Conservation (phyloP, 768 basidiomycete genomes). For the Boletales sp. region DNA sequence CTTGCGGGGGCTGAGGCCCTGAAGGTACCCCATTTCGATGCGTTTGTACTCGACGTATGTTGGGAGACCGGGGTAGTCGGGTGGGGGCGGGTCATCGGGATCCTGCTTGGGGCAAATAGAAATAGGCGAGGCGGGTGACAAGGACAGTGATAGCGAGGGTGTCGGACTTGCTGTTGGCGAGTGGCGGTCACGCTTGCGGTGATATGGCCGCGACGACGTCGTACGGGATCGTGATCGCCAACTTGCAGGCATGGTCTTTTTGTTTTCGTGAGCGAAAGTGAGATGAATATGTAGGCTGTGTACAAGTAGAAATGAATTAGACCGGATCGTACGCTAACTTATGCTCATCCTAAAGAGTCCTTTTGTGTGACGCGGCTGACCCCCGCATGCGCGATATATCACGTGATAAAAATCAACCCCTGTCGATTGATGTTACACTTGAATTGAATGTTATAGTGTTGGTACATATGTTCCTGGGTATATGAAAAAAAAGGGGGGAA, state of each 20-base stretch:
- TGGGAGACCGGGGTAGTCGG: constrained; percentile 50
- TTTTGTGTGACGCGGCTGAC: constrained; percentile 26
- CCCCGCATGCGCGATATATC: constrained; percentile 12
- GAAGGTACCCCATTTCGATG: constrained; percentile 57
- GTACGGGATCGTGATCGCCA: constrained; percentile 9
- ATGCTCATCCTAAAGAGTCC: no score
- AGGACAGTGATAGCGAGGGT: background rate
- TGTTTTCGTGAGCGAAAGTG: constrained; percentile 2
- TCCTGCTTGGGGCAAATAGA: background rate
- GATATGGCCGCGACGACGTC: constrained; percentile 17
- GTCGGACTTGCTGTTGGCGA: constrained; percentile 10
- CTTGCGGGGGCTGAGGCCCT: constrained; percentile 53
- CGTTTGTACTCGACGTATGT: constrained; percentile 56
- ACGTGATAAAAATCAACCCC: constrained; percentile 31
- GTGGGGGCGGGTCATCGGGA: background rate
- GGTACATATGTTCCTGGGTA: background rate
- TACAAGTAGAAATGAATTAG: constrained; percentile 17
- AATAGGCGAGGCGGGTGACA: background rate
- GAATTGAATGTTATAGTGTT: no score
- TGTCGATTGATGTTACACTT: background rate
- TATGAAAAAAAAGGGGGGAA: background rate
- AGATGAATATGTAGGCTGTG: constrained; percentile 25
- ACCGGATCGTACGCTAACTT: constrained; percentile 11
- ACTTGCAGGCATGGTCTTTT: constrained; percentile 20
- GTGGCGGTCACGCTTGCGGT: constrained; percentile 4